Evolutionary conservation across 1,284 basidiomycete genomes (phyloP).

Genomic region (Pseudozyma hubeiensis): DNA sequence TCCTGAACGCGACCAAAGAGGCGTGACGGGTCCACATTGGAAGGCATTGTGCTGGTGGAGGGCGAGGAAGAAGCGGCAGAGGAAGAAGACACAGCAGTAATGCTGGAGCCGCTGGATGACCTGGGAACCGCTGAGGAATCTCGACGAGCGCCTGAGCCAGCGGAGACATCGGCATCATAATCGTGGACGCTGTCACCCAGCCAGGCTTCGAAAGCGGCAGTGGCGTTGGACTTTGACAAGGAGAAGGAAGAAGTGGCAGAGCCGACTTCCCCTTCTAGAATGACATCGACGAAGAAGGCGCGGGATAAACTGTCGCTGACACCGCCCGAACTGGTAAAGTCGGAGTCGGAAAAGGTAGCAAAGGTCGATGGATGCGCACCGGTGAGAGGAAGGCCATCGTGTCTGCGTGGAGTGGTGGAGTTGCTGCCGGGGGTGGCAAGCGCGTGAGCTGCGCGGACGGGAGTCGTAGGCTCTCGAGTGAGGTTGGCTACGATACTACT

Average conservation of each 20-base stretch:
- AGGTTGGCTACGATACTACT: conserved; percentile 27
- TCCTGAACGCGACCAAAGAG: conserved; percentile 56
- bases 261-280: conserved; percentile 36
- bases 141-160: neutral
- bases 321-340: conserved; percentile 26
- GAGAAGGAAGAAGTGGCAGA: conserved; percentile 15
- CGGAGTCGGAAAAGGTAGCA: conserved; percentile 11
- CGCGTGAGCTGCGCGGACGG: conserved; percentile 7
- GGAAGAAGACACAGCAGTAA: conserved; percentile 48
- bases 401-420: conserved; percentile 2
- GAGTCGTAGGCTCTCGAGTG: conserved; percentile 18
- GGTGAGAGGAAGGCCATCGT: conserved; percentile 13
- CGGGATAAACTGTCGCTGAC: conserved; percentile 46
- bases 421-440: conserved; percentile 3
- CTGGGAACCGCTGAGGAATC: conserved; percentile 25
- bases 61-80: conserved; percentile 14
- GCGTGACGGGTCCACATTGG: conserved; percentile 33
- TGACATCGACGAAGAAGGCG: conserved; percentile 54
- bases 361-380: conserved; percentile 4
- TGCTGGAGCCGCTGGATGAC: conserved; percentile 57
- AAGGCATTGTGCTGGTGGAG: neutral
- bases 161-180: conserved; percentile 27
- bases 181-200: conserved; percentile 55
- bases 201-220: conserved; percentile 43
- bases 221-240: conserved; percentile 6